Base-by-base conservation (phyloP, 805 yeast species). In the Candida nemodendra region DNA sequence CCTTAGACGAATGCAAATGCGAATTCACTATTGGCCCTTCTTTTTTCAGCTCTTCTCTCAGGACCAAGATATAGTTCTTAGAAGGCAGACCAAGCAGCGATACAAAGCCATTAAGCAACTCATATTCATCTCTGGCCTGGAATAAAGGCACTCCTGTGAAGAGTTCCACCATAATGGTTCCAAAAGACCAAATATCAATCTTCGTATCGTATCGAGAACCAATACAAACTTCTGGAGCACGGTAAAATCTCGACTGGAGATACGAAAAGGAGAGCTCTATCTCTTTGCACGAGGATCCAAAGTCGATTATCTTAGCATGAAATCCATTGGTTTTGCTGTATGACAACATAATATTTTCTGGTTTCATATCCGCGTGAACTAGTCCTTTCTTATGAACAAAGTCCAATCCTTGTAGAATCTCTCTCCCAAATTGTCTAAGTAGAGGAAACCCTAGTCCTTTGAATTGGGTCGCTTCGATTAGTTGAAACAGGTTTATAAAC, bases 131-230 rank as follows among this genome's bases (percentile, higher is more conserved):
- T 29, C 61, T 64, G 1, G 76, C 78, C 4, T 79, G 74, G 26
- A 76, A 65, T 9, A 75, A 42, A 0, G 61, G 76, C 43, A 21
- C 66, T 46, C 82, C 82, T 51, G 46, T 71, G 50, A 84, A 90
- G 32, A 91, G 66, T 61, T 93, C 99, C 1, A 93, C 95, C 23
- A 88, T 78, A 34, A 93, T 87, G 57, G 97, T 85, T 0, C 96
- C 99, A 30, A 90, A 66, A 0, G 98, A 91, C 99, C 99, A 93
- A 79, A 91, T 65, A 49, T 76, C 82, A 25, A 77, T 76, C 47
- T 64, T 69, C n/a, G 59, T 56, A 42, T 66, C 56, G 50, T 83
- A 84, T 23, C 78, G 64, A 9, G 84, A 74, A 1, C 91, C 93
- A 3, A 84, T 38, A 9, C 81, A 62, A 4, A 84, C 81, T 53